phyloP scores from a whole-genome alignment of 129 eudicot genomes.

The Flaveria robusta region DNA sequence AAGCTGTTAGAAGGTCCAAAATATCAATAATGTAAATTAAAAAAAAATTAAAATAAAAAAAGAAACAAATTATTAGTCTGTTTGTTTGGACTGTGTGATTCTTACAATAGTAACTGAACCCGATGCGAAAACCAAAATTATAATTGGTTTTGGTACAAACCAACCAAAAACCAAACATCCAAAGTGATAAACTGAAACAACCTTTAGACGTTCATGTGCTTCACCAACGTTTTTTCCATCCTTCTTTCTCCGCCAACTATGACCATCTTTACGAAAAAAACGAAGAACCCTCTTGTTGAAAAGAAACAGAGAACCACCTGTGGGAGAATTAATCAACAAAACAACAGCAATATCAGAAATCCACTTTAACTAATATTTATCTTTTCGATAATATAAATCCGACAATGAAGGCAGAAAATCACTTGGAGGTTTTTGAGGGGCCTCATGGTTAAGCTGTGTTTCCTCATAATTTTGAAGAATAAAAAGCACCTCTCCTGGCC shows the following conservation, averaged over 20 bases:
- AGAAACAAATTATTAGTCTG: neutral
- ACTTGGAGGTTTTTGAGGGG: conserved; percentile 86
- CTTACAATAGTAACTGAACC: neutral
- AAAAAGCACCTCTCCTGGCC: conserved; percentile 84
- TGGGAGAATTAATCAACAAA: conserved; percentile 11
- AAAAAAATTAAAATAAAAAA: too few species aligned
- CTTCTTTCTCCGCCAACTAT: conserved; percentile 88
- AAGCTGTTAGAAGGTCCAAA: conserved; percentile 15
- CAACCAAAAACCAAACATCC: neutral
- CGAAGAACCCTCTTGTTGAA: conserved; percentile 89
- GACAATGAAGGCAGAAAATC: conserved; percentile 1
- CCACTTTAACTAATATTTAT: neutral
- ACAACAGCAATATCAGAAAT: neutral
- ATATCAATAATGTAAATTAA: neutral
- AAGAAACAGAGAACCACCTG: conserved; percentile 94
- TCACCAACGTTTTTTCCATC: conserved; percentile 91
- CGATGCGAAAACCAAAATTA: neutral
- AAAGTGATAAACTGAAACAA: conserved; percentile 27
- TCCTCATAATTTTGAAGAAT: conserved; percentile 68
- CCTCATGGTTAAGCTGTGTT: conserved; percentile 60
- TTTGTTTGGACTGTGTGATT: neutral
- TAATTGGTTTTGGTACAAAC: neutral
- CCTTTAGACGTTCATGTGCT: conserved; percentile 97
- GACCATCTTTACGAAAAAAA: conserved; percentile 91
- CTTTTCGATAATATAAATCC: conserved; percentile 1